Evolutionary conservation across 2,329 filamentous ascomycete genomes (phyloP).

Genomic region (Penicillium sp.): DNA sequence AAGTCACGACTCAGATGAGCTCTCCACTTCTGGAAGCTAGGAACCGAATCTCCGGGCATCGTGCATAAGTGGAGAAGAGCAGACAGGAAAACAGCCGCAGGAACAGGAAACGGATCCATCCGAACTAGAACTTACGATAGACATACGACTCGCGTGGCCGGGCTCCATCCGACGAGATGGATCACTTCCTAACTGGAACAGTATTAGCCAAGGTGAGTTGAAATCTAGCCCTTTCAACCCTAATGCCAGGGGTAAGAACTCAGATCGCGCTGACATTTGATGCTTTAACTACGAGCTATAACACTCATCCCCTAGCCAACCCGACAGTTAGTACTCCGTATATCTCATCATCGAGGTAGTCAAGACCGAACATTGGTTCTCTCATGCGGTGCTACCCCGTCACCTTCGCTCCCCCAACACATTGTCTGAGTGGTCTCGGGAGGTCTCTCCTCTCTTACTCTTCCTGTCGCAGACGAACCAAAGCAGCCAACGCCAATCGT

Average conservation of each 20-base stretch:
- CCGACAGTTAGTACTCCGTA: neutral
- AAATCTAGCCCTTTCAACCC: slow-evolving; percentile 8
- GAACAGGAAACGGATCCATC: slow-evolving; percentile 30
- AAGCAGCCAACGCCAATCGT: slow-evolving; percentile 14
- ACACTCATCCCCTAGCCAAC: slow-evolving; percentile 7
- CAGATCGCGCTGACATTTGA: slow-evolving; percentile 16
- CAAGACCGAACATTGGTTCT: slow-evolving; percentile 16
- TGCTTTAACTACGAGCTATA: slow-evolving; percentile 6
- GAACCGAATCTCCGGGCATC: slow-evolving; percentile 32
- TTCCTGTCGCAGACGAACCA: slow-evolving; percentile 8
- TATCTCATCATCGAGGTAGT: slow-evolving; percentile 5
- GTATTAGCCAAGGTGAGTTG: slow-evolving; percentile 6
- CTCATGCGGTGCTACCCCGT: neutral
- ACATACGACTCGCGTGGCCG: slow-evolving; percentile 18
- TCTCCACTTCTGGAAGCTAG: slow-evolving; percentile 19
- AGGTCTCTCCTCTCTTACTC: slow-evolving; percentile 3
- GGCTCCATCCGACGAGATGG: slow-evolving; percentile 19
- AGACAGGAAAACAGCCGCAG: slow-evolving; percentile 25
- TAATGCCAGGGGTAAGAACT: slow-evolving; percentile 5
- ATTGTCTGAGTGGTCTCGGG: slow-evolving; percentile 12
- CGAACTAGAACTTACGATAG: slow-evolving; percentile 20
- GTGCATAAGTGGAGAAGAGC: slow-evolving; percentile 27
- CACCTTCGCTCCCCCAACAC: neutral
- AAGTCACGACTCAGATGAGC: slow-evolving; percentile 7
- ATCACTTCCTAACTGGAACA: slow-evolving; percentile 11